Evolutionary conservation across 257 asterid species (phyloP), one percentile per base, ranked within the genome.

Genomic region (Nicotiana obtusifolia): DNA sequence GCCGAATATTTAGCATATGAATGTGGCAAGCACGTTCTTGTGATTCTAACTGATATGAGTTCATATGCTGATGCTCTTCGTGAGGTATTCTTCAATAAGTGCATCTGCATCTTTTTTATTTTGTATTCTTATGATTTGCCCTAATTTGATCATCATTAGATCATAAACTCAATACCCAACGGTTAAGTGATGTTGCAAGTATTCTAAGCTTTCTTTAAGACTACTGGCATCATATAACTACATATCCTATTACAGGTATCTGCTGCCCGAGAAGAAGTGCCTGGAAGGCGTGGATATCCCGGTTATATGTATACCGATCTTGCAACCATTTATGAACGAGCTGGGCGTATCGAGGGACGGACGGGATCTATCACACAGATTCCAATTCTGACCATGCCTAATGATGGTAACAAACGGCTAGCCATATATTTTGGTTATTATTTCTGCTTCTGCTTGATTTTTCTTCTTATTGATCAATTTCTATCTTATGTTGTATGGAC

Each of bases 31-130:
- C 99, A 95, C 56, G 99, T 95, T 80, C 99, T 95, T 90, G 99
- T 95, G 86, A 95, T 95, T 84, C 90, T 95, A 91, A 95, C 99
- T 77, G 99, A 95, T 87, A 95, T 95, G 99, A 95, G 99, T 88
- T 95, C 99, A 56, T 95, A 95, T 86, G 99, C 99, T 80, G 99
- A 95, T 89, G 99, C 99, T 80, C 99, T 95, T 87, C 99, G 99
- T 89, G 99, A 95, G 99, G 99, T 95, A 90, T 84, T 83, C 65
- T 37, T 71, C 54, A 69, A 35, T 69, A 47, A 16, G 24, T 31
- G 16, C 26, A 17, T 31, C 14, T 47, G 37, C 53, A 47, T n/a
- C n/a, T 56, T 22, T 41, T 13, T 73, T 30, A 62, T 81, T 41
- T 19, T 35, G 47, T n/a, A 26, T 41, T 20, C 62, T 41, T 56